Evolutionary conservation across 306 rosid species (phyloP).

Genomic region (Astragalus membranaceus): DNA sequence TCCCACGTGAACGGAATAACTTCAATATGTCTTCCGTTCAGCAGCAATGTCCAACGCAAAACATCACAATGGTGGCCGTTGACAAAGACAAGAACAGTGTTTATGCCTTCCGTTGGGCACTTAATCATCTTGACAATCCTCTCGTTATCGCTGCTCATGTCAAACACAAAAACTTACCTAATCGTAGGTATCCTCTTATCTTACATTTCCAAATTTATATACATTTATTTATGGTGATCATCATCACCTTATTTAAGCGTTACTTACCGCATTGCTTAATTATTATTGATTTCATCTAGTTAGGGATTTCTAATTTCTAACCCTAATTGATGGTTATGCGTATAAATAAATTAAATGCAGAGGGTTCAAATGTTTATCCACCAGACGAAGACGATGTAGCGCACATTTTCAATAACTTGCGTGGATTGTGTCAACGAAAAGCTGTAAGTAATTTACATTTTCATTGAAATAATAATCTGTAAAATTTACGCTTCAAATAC

Average conservation of each 20-base stretch:
- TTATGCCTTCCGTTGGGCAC: constrained; percentile 72
- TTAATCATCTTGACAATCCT: constrained; percentile 59
- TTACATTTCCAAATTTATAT: background rate
- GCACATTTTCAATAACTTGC: constrained; percentile 46
- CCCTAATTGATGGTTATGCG: background rate
- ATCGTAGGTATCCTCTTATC: constrained; percentile 73
- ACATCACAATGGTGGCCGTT: constrained; percentile 67
- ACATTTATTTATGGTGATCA: background rate
- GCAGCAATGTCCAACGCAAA: constrained; percentile 17
- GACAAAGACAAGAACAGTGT: constrained; percentile 80
- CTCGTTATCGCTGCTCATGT: constrained; percentile 60
- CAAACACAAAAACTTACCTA: constrained; percentile 33
- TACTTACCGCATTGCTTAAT: background rate
- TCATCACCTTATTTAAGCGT: background rate
- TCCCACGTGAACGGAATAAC: too few species aligned
- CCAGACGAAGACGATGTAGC: constrained; percentile 32
- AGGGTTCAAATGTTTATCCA: constrained; percentile 28
- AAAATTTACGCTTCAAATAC: too few species aligned
- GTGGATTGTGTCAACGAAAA: constrained; percentile 57
- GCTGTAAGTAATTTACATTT: constrained; percentile 31
- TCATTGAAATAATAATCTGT: background rate
- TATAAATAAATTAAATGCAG: too few species aligned
- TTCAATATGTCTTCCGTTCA: constrained; percentile 27
- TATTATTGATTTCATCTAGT: too few species aligned
- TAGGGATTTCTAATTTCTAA: background rate